Evolutionary conservation across 805 yeast genomes (phyloP), one percentile per base, ranked within the genome.

Genomic region (Metschnikowia lunata): DNA sequence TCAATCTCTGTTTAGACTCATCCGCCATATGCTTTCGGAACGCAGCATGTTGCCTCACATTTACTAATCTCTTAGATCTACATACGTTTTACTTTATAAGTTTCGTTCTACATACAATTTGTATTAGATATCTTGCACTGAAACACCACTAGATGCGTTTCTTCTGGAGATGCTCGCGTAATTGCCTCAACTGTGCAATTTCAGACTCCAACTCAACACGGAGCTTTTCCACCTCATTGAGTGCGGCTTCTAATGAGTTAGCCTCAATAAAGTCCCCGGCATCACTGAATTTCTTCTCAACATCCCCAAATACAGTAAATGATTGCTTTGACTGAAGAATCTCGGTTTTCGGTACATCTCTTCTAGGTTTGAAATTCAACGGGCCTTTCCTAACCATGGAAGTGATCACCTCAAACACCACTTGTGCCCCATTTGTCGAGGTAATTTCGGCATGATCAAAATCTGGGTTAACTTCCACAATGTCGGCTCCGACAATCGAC

Each of bases 401-500:
- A 11, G 93, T 83, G 42, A 85, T 61, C 34, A 86, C 55, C 60
- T 86, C 95, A 62, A 66, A 85, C 1, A 81, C 85, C 29, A 81
- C 75, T 61, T 82, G 88, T 0, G 88, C 83, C 4, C 83, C 88
- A 50, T 83, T 83, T 10, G 84, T 72, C 14, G 84, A 72, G 1
- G 88, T 83, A 31, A 81, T 69, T 55, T 82, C 88, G 0, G 83
- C 80, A 46, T 69, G 72, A 59, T 83, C 88, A 57, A 66, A 83
- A 10, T 79, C 74, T 6, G 88, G 88, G 29, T 81, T 72, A 10
- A 82, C 82, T 51, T 78, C 82, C 9, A 78, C 82, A 12, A 78
- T 63, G 57, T 78, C 82, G 12, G 76, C 81, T 15, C 81, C 82
- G 29, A 78, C 80, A 18, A 78, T 48, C 33, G 71, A 69, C 54